phyloP scores from a whole-genome alignment of 2,329 filamentous ascomycete genomes.

The Paraphaeosphaeria sporulosa region DNA sequence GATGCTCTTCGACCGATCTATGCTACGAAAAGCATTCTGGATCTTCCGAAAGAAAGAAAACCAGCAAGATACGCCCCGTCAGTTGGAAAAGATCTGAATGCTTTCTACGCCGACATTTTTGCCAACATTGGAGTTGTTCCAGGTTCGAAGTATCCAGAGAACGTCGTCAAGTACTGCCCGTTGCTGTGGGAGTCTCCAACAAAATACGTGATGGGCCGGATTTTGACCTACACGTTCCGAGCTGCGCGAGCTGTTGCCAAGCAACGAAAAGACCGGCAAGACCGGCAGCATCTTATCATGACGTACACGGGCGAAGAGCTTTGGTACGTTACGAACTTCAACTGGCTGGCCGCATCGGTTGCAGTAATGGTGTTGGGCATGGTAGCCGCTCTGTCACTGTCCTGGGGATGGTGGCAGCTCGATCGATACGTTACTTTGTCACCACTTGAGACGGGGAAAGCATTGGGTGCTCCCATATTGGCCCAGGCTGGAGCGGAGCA shows the following conservation, averaged over 20 bases:
- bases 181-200: constrained; percentile 17
- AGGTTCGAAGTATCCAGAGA: not conserved
- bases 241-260: constrained; percentile 5
- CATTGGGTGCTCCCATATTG: constrained; percentile 23
- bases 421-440: constrained; percentile 20
- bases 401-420: constrained; percentile 27
- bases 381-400: constrained; percentile 14
- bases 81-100: not conserved
- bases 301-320: constrained; percentile 17
- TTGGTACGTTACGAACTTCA: constrained; percentile 19
- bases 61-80: not conserved
- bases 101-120: constrained; percentile 15
- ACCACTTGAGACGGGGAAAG: constrained; percentile 25
- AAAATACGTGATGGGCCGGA: constrained; percentile 5
- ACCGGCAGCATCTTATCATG: constrained; percentile 16
- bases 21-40: constrained; percentile 13
- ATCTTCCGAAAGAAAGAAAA: not conserved
- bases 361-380: constrained; percentile 20
- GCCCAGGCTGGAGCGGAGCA: constrained; percentile 18
- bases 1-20: constrained; percentile 1
- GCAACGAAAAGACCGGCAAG: not conserved
- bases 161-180: constrained; percentile 13
- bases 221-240: constrained; percentile 21
- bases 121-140: not conserved
- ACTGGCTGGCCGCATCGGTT: constrained; percentile 16